phyloP scores from a whole-genome alignment of 2,329 filamentous ascomycete species.

The Arachnomyces sp. region DNA sequence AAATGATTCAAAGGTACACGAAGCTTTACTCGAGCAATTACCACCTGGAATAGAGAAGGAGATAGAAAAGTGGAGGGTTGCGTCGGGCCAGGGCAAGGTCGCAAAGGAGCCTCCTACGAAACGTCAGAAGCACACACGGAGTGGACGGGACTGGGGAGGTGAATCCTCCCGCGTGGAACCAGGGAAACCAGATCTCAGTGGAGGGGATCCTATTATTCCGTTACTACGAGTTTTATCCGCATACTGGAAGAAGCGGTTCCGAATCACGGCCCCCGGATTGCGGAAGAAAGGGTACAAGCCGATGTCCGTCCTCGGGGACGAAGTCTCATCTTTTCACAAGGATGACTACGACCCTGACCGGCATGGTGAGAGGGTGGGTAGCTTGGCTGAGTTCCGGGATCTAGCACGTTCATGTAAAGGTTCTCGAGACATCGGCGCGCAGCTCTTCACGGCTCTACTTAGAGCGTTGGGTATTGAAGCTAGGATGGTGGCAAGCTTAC shows the following conservation, averaged over 20 bases:
- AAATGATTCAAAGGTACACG: conserved; percentile 66
- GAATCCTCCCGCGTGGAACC: conserved; percentile 61
- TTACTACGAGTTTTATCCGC: conserved; percentile 67
- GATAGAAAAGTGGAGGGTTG: conserved; percentile 62
- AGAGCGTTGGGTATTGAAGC: conserved; percentile 74
- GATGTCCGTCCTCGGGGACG: conserved; percentile 62
- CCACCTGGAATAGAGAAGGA: conserved; percentile 61
- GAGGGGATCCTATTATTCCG: conserved; percentile 70
- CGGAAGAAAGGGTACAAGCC: conserved; percentile 87
- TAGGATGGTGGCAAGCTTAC: conserved; percentile 73
- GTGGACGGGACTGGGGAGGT: conserved; percentile 60
- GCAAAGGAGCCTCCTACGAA: conserved; percentile 34
- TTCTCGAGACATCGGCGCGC: conserved; percentile 77
- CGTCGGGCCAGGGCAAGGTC: conserved; percentile 52
- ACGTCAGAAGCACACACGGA: conserved; percentile 28
- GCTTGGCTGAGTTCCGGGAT: conserved; percentile 58
- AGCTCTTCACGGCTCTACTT: conserved; percentile 80
- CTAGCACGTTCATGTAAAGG: conserved; percentile 64
- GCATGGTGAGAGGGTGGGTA: conserved; percentile 70
- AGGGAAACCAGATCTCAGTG: conserved; percentile 66
- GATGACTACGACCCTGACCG: conserved; percentile 52
- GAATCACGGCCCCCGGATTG: conserved; percentile 65
- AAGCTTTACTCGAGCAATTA: conserved; percentile 65
- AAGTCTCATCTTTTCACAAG: conserved; percentile 61
- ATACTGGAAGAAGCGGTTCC: conserved; percentile 85